Evolutionary conservation across 2,329 filamentous ascomycete genomes (phyloP).

Genomic region (Colletotrichum karsti): DNA sequence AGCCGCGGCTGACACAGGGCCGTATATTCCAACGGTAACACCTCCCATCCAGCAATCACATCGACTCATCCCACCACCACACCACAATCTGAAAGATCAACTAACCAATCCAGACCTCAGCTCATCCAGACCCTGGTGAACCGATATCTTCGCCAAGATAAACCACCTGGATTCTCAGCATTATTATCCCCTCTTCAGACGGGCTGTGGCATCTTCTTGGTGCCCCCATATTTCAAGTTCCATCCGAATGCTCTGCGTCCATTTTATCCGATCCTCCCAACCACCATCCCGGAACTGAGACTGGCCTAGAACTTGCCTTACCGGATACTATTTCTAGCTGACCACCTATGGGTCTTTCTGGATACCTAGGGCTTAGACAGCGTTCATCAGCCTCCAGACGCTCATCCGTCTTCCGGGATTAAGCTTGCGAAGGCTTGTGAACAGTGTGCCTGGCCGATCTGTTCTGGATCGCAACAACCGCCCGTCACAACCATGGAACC

Average conservation of each 20-base stretch:
- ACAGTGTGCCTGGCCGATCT: slow-evolving; percentile 12
- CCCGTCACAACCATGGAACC: neutral
- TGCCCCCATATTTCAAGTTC: slow-evolving; percentile 5
- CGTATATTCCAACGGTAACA: neutral
- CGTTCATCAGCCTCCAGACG: neutral
- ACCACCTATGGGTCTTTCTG: neutral
- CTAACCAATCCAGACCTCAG: neutral
- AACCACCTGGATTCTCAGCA: neutral
- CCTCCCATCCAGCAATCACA: neutral
- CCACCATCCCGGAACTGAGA: slow-evolving; percentile 10
- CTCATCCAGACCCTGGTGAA: neutral
- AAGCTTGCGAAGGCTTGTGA: slow-evolving; percentile 4
- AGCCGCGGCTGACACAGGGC: neutral
- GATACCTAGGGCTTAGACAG: neutral
- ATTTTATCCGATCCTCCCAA: slow-evolving; percentile 9
- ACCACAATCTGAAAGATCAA: neutral
- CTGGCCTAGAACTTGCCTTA: neutral
- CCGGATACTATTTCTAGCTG: slow-evolving; percentile 5
- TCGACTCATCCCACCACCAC: slow-evolving; percentile 23
- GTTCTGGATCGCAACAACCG: slow-evolving; percentile 14
- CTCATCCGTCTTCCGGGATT: slow-evolving; percentile 3
- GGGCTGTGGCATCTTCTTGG: neutral
- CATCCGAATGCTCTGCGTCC: neutral
- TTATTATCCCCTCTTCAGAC: neutral
- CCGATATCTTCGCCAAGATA: neutral